Conservation (phyloP, 345 rosid species). For the Eucalyptus guilfoylei region DNA sequence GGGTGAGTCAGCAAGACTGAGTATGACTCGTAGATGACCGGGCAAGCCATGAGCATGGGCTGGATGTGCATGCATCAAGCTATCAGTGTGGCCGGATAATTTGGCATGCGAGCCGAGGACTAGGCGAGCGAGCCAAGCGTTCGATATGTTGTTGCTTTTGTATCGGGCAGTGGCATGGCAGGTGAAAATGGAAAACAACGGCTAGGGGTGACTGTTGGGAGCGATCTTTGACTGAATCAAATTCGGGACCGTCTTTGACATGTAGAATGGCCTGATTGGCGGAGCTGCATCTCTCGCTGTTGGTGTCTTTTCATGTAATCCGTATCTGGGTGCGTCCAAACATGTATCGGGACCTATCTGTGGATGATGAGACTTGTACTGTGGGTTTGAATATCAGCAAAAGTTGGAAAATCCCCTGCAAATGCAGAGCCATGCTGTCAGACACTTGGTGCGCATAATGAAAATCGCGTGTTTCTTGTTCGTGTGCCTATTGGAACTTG, state of each 20-base stretch:
- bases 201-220: neutral
- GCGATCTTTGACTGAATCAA: neutral
- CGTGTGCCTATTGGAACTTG: neutral
- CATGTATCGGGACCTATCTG: neutral
- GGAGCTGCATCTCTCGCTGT: neutral
- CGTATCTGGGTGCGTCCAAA: neutral
- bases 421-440: neutral
- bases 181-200: neutral
- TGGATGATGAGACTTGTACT: neutral
- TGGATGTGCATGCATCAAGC: neutral
- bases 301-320: neutral
- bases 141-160: neutral
- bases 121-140: neutral
- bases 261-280: neutral
- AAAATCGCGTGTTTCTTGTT: neutral
- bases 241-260: neutral
- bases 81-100: neutral
- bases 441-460: neutral
- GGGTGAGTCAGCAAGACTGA: neutral
- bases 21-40: neutral
- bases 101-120: neutral
- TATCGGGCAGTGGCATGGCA: neutral
- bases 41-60: neutral
- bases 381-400: neutral
- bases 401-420: neutral